Base-by-base conservation (phyloP, 2,329 filamentous ascomycete species). In the Geoglossum cookeanum region DNA sequence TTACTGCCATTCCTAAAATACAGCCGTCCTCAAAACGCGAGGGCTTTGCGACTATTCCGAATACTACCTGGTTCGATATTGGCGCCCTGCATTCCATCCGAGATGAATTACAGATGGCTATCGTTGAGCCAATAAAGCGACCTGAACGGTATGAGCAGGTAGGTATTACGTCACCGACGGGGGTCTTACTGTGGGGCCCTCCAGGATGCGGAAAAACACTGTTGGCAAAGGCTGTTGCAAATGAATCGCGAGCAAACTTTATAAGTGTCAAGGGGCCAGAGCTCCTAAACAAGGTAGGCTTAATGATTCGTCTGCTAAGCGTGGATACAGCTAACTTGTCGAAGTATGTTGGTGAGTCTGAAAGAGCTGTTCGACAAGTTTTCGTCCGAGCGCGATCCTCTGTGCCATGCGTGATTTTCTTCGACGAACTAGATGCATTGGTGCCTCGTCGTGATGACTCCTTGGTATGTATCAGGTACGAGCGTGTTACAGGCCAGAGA, bases 201-300 rank as follows among this genome's bases (percentile, higher is more conserved):
- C 92, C 92, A 0, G 92, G 92, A 5, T 98, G 92, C 68, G 92
- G 92, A 64, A 98, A 98, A 69, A 98, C 92, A 0, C 78, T 98
- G 1, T 81, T 98, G 1, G 92, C 92, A 17, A 96, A 97, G 71
- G 92, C 92, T 3, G 89, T 96, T 3, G 92, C 92, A 57, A 94
- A 94, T 68, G 89, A 95, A 68, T 90, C 86, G 6, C 88, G 91
- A 68, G 92, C 92, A 53, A 97, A 95, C 70, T 98, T 98, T 74
- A 98, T 98, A 70, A 89, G 88, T 56, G 88, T 98, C 70, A 96
- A 96, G 70, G 92, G 92, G 0, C 92, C 92, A 0, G 92, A 98
- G 68, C 75, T 98, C 8, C 78, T 98, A 51, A 97, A 97, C 75
- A 98, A 97, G 67, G 69, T 69, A 65, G 42, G 63, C 9, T 30